Evolutionary conservation across 768 basidiomycete genomes (phyloP), one percentile per base, ranked within the genome.

Genomic region (Stropharia rugosoannulata): DNA sequence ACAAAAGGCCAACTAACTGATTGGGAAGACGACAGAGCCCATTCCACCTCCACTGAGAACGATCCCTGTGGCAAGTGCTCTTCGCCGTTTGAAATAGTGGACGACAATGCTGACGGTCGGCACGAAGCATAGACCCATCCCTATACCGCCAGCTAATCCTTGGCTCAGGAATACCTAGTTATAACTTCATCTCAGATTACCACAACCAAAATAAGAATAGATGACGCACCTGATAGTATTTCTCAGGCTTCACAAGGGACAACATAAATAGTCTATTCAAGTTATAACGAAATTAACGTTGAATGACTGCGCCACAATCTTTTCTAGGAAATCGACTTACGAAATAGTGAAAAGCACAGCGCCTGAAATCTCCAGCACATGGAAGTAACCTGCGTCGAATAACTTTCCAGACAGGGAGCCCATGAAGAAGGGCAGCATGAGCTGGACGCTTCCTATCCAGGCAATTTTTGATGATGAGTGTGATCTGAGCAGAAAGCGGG

Each of bases 91-190:
- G 66, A 79, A 82, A 53, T 77, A 73, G 41, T 78, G 78, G 3
- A 72, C 65, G 19, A 73, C 62, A n/a, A 78, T 67, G 3, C 70
- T 69, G 18, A 75, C 65, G 1, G 76, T 70, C 0, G 81, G 82
- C 5, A 79, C 59, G 64, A 80, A 82, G 4, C 77, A 59, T 6
- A 80, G 58, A 0, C 80, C 80, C 8, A 72, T 64, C 5, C 77
- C 77, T 3, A 67, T 37, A 0, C 82, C 82, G 63, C 79, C 75
- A 4, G 78, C 79, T 15, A 84, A 63, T 11, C 76, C 81, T 65
- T 84, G 81, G 3, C 77, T 70, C 1, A 83, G 68, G 62, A 83
- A 80, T 4, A 48, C 46, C 46, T 48, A 35, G 3, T 36, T 32
- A 32, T 10, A 5, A 15, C 13, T 29, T 27, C 25, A 16, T 32